Evolutionary conservation across 352 stramenopile genomes (phyloP), one percentile per base, ranked within the genome.

Genomic region (Pythium sp.): DNA sequence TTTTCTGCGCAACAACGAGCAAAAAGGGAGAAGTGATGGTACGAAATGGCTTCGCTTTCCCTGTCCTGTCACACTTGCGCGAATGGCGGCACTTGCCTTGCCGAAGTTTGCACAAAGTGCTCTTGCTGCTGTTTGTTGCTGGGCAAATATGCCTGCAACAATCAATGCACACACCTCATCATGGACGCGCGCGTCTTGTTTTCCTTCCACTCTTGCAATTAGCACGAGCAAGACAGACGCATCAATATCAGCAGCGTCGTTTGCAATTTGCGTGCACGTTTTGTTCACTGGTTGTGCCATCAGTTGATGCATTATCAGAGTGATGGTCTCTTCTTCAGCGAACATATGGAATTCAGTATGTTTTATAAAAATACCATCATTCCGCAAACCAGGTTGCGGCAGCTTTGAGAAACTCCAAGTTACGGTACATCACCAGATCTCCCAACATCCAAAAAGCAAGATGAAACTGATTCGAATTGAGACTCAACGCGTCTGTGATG

Each of bases 261-360:
- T 22, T 51, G 18, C 15, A 22, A 12, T 43, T 14, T 41, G 34
- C 34, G 34, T 3, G 34, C 8, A 1, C 32, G 15, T 47, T 24
- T 32, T 51, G 9, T 38, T 32, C 11, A 36, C 28, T 56, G 43
- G 59, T 65, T 65, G 59, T 57, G 59, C 59, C 59, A 65, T 65
- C 59, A 57, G 2, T 64, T 64, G 59, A 54, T 64, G 36, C 24
- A 1, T 2, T n/a, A 0, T 53, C 18, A 34, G 59, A 64, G 36
- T 64, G 58, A 9, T 54, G 34, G 54, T 41, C 2, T 20, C 5
- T 59, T 34, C 20, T n/a, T 4, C 54, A 43, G 30, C 14, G 55
- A 60, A 60, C 4, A 60, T 60, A 32, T 60, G 11, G 6, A 1
- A 20, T 9, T 30, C 24, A 46, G 1, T 46, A 61, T 32, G 2